These are phyloP conservation scores for Lizonia empirigonia DNA, from an alignment of 2,329 filamentous ascomycete genomes.

Conservation along the genomic window DNA sequence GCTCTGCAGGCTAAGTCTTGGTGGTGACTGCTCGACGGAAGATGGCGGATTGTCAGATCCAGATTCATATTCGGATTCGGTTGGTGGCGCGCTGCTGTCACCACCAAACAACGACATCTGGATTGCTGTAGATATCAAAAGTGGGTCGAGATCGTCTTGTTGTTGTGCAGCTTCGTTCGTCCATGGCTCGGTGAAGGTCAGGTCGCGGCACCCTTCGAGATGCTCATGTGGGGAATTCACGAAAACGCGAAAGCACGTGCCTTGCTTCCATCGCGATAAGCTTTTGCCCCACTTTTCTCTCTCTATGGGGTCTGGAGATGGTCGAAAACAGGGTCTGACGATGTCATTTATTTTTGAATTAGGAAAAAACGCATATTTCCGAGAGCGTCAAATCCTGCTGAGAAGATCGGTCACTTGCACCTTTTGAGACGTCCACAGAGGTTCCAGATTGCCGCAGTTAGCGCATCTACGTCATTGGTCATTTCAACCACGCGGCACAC, in stretches of 20 bases:
- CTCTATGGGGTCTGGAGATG: background rate
- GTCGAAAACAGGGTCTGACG: constrained; percentile 1
- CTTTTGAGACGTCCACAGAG: background rate
- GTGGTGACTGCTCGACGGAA: constrained; percentile 12
- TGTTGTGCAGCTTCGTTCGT: constrained; percentile 1
- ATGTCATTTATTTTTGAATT: too few species aligned
- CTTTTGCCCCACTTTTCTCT: constrained; percentile 4
- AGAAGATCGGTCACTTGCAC: background rate
- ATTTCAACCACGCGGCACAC: constrained; percentile 12
- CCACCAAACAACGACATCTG: constrained; percentile 49
- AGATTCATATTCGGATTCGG: constrained; percentile 21
- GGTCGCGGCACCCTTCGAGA: background rate
- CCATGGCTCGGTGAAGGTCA: constrained; percentile 6
- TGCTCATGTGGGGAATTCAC: constrained; percentile 7
- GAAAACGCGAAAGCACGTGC: constrained; percentile 16
- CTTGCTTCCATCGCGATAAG: background rate
- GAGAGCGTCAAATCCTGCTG: background rate
- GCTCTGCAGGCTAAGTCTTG: constrained; percentile 4
- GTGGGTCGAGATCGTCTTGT: background rate
- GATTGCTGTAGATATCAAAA: constrained; percentile 27
- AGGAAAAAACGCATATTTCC: too few species aligned
- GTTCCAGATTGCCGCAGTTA: constrained; percentile 9
- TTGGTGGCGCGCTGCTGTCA: constrained; percentile 25
- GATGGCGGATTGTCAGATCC: constrained; percentile 16
- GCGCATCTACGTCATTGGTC: constrained; percentile 17